These are phyloP conservation scores for Rostrohypoxylon terebratum DNA, from an alignment of 495 filamentous ascomycete genomes.

Conservation along the genomic window DNA sequence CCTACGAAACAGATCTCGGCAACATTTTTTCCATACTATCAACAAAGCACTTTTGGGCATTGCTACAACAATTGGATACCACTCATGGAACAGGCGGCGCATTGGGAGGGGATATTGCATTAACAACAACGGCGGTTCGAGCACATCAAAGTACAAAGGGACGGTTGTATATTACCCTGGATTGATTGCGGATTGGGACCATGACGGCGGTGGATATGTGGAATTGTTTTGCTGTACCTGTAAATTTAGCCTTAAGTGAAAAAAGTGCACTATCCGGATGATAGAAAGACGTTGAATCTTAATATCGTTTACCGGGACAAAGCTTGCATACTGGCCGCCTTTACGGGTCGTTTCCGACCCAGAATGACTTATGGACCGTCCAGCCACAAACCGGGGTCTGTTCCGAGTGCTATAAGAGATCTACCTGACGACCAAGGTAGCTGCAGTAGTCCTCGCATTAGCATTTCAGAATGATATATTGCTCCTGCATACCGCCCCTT, in stretches of 20 bases:
- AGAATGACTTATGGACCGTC: slow-evolving; percentile 19
- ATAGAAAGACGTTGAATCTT: slow-evolving; percentile 35
- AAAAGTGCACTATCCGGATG: slow-evolving; percentile 44
- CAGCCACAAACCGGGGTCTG: slow-evolving; percentile 38
- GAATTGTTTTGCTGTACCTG: slow-evolving; percentile 16
- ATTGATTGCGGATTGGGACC: slow-evolving; percentile 28
- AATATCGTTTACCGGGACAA: slow-evolving; percentile 47
- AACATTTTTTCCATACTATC: slow-evolving; percentile 2
- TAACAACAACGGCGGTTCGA: slow-evolving; percentile 18
- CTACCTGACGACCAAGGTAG: slow-evolving; percentile 24
- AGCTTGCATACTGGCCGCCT: slow-evolving; percentile 24
- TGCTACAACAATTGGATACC: slow-evolving; percentile 6
- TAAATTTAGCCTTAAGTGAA: slow-evolving; percentile 45
- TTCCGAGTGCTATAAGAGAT: slow-evolving; percentile 42
- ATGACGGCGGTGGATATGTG: slow-evolving; percentile 29
- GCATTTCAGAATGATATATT: slow-evolving; percentile 36
- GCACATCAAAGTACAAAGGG: slow-evolving; percentile 13
- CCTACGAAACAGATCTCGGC: background rate
- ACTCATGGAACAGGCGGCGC: slow-evolving; percentile 30
- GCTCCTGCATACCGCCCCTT: slow-evolving; percentile 41
- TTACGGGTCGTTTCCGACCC: slow-evolving; percentile 40
- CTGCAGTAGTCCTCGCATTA: slow-evolving; percentile 31
- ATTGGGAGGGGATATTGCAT: slow-evolving; percentile 27
- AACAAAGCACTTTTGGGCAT: slow-evolving; percentile 12
- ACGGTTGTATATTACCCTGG: slow-evolving; percentile 38